Percentiles rank a stretch among this genome's conserved stretches.
These are phyloP conservation scores for Rhododendron griersonianum DNA, from an alignment of 148 eudicot genomes.

Conservation along the genomic window DNA sequence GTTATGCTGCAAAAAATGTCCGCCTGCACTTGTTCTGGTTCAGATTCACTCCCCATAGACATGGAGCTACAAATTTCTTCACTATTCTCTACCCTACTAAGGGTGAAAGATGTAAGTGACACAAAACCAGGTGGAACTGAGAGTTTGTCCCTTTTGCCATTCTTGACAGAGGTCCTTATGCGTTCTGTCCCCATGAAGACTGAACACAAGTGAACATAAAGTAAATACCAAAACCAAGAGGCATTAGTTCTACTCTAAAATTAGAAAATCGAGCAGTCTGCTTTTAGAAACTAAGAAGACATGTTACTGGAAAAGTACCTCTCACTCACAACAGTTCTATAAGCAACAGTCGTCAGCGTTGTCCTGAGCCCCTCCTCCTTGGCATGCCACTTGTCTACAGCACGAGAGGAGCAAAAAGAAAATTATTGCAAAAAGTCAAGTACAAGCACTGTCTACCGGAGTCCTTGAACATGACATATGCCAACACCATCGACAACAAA, in stretches of 20 bases:
- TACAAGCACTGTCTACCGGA: background rate
- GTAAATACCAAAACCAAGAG: background rate
- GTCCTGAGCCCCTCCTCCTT: background rate
- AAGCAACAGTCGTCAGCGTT: background rate
- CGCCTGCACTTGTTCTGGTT: constrained; percentile 27
- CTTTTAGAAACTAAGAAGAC: background rate
- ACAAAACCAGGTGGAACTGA: constrained; percentile 51
- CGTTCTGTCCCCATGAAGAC: constrained; percentile 32
- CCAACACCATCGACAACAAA: background rate
- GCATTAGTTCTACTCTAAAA: background rate
- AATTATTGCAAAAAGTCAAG: background rate
- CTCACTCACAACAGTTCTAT: background rate
- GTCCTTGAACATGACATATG: background rate
- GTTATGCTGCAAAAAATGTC: constrained; percentile 20
- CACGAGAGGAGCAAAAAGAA: background rate
- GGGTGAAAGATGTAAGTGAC: constrained; percentile 47
- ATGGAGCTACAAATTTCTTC: constrained; percentile 15
- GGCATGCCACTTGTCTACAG: background rate
- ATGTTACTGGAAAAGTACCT: background rate
- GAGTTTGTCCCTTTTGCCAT: constrained; percentile 18
- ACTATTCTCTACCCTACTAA: constrained; percentile 36
- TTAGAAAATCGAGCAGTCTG: background rate
- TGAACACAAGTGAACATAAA: constrained; percentile 13
- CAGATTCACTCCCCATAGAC: constrained; percentile 21
- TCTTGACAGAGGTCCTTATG: background rate